Evolutionary conservation across 306 rosid species (phyloP), one percentile per base, ranked within the genome.

Genomic region (Cucurbita maxima): DNA sequence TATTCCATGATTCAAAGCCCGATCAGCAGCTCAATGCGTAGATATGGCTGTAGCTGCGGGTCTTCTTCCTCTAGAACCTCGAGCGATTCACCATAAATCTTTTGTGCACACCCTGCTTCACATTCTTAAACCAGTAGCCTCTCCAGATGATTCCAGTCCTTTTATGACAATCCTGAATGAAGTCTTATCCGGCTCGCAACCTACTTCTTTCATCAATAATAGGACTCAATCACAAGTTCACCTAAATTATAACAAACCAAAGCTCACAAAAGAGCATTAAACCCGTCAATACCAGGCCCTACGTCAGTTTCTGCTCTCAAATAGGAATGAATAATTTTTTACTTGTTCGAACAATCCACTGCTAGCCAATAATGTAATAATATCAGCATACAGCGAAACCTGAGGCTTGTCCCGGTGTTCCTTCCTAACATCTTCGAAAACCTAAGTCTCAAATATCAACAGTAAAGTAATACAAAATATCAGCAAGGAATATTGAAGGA

Each of bases 401-500:
- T 68, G 81, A 20, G 85, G 87, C 80, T 77, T 83, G 50, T 83
- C 79, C 85, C 87, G 79, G 76, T 73, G 44, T 50, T 86, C 89
- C 67, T 57, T 79, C 62, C 82, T 79, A 47, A 86, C 71, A 43
- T 83, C 85, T 44, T 86, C 79, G 10, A 83, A 81, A 22, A 86
- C 83, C 89, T 83, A 56, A 58, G 18, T 41, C n/a, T 38, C 73
- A 19, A 18, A 48, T 45, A 76, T 16, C 30, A 22, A 59, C 10
- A 45, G 30, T 6, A 14, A 5, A 45, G 25, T 6, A 45, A 47
- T 30, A 38, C 53, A 76, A 9, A 64, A 11, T 34, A 41, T 62
- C 71, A 75, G 59, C 58, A 36, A 58, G 18, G n/a, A 20, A 12
- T 19, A 66, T 43, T 19, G 72, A 66, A 45, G 18, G 56, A 45